Evolutionary conservation across 495 filamentous ascomycete species (phyloP).

Genomic region (Podospora anserina): DNA sequence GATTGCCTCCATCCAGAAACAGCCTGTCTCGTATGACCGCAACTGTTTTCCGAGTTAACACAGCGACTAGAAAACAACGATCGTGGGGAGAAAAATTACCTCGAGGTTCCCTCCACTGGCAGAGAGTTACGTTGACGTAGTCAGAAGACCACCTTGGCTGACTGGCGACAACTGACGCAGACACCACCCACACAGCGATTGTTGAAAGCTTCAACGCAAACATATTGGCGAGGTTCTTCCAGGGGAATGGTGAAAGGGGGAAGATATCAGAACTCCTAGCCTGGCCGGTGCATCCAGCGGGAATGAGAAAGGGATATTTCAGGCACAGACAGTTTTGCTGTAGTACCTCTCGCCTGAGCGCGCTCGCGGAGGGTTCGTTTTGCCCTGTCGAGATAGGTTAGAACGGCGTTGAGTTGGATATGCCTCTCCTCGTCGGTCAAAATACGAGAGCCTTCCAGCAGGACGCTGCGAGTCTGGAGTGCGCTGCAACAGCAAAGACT

Average conservation of each 20-base stretch:
- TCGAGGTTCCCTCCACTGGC: conserved; percentile 54
- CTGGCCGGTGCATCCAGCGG: too few relatives aligned
- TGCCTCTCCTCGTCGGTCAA: neutral
- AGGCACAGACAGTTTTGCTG: too few relatives aligned
- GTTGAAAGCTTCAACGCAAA: conserved; percentile 10
- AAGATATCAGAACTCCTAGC: too few relatives aligned
- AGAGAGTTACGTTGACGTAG: conserved; percentile 56
- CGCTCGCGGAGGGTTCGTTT: neutral
- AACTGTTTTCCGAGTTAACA: conserved; percentile 41
- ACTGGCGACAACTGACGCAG: conserved; percentile 26
- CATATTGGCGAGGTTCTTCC: conserved; percentile 14
- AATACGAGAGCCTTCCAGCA: neutral
- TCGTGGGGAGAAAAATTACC: conserved; percentile 35
- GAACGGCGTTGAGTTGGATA: neutral
- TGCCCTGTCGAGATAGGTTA: neutral
- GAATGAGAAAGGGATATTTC: too few relatives aligned
- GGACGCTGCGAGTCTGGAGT: neutral
- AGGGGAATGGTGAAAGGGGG: too few relatives aligned
- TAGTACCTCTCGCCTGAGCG: too few relatives aligned
- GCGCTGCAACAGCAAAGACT: neutral
- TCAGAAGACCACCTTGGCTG: conserved; percentile 38
- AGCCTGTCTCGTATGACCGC: conserved; percentile 62
- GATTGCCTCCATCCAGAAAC: conserved; percentile 63
- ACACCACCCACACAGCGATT: conserved; percentile 25
- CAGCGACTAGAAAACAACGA: neutral